Evolutionary conservation across 768 basidiomycete species (phyloP).

Genomic region (Amanita pallidorosea): DNA sequence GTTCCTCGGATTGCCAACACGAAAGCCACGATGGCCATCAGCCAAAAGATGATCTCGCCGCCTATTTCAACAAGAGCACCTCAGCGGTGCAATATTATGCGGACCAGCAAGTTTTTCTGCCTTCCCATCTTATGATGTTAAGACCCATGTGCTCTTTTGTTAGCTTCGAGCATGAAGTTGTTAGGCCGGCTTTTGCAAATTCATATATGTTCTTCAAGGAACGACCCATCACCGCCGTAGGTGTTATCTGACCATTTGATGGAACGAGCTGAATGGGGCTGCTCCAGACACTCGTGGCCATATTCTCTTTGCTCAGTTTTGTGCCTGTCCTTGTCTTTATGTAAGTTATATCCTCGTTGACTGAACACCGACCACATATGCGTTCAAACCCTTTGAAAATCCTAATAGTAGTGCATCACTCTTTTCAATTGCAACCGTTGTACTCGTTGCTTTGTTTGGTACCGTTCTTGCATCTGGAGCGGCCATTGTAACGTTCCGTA

Average conservation of each 20-base stretch:
- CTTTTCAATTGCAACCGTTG: slow-evolving; percentile 20
- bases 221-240: slow-evolving; percentile 22
- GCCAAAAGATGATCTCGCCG: slow-evolving; percentile 15
- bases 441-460: slow-evolving; percentile 23
- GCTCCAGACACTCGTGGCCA: slow-evolving; percentile 27
- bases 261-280: not conserved
- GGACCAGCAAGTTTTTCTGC: slow-evolving; percentile 16
- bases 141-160: not conserved
- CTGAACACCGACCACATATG: not conserved
- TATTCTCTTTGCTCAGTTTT: slow-evolving; percentile 26
- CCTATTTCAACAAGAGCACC: slow-evolving; percentile 26
- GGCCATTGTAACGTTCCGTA: slow-evolving; percentile 21
- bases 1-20: not conserved
- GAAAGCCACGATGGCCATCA: not conserved
- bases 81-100: slow-evolving; percentile 24
- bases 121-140: not conserved
- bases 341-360: slow-evolving; percentile 16
- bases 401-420: slow-evolving; percentile 14
- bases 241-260: slow-evolving; percentile 7
- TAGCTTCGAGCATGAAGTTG: slow-evolving; percentile 35
- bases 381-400: not conserved
- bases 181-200: slow-evolving; percentile 25
- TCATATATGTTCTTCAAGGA: slow-evolving; percentile 22
- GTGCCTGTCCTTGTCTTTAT: slow-evolving; percentile 24
- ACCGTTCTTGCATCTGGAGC: slow-evolving; percentile 20